These are phyloP conservation scores for Tephrocybe sp. DNA, from an alignment of 768 basidiomycete genomes.

Conservation along the genomic window DNA sequence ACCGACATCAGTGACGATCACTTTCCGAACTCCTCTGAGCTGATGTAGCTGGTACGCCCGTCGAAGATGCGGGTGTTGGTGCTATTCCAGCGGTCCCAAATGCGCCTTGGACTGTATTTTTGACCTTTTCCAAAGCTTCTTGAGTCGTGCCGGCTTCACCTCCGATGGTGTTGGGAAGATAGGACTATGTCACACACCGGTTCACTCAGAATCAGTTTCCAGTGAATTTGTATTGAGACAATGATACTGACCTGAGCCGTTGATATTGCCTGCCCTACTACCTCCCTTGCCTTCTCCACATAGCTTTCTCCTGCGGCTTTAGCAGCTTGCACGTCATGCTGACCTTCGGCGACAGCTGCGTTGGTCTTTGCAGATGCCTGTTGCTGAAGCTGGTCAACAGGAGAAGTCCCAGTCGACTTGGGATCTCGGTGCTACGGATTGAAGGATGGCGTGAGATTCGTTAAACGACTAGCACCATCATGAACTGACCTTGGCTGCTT, in stretches of 20 bases:
- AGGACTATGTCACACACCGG: slow-evolving; percentile 19
- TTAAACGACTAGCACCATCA: too few relatives aligned
- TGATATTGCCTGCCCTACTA: slow-evolving; percentile 40
- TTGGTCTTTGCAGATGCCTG: slow-evolving; percentile 42
- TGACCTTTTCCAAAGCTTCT: slow-evolving; percentile 34
- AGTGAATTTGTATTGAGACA: not conserved
- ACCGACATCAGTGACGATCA: too few relatives aligned
- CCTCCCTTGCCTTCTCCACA: slow-evolving; percentile 51
- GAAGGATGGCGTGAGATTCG: too few relatives aligned
- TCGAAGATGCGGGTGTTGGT: slow-evolving; percentile 16
- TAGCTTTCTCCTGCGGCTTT: slow-evolving; percentile 47
- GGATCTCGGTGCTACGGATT: slow-evolving; percentile 33
- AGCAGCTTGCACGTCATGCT: slow-evolving; percentile 44
- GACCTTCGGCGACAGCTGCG: slow-evolving; percentile 55
- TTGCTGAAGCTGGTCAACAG: slow-evolving; percentile 33
- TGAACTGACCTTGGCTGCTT: slow-evolving; percentile 50
- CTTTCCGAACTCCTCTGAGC: slow-evolving; percentile 28
- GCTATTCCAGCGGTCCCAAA: slow-evolving; percentile 20
- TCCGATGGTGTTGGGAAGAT: slow-evolving; percentile 26
- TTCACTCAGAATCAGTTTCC: not conserved
- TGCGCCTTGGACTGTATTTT: slow-evolving; percentile 30
- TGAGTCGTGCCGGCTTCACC: slow-evolving; percentile 23
- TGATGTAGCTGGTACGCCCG: slow-evolving; percentile 32
- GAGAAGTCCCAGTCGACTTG: slow-evolving; percentile 27
- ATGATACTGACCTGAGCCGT: slow-evolving; percentile 41